A percentile compares a stretch with the other conserved stretches of the same genome.
These are phyloP conservation scores for Smithsoniella earleae DNA, from an alignment of 163 green algal species.

Conservation along the genomic window DNA sequence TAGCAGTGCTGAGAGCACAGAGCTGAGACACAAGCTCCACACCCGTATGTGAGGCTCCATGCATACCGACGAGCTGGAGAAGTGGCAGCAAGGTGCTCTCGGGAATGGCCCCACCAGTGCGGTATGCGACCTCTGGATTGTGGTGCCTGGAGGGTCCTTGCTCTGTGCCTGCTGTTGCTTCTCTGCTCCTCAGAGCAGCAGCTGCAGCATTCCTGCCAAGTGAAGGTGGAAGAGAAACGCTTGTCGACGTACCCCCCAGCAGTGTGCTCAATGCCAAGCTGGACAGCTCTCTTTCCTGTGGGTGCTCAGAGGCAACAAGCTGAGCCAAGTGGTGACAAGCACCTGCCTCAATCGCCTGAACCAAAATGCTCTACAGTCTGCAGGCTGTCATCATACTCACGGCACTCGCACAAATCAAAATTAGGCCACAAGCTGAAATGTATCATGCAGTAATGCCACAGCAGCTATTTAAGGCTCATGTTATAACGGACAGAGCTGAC, in stretches of 20 bases:
- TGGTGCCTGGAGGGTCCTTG: not conserved
- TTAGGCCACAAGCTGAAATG: too few relatives aligned
- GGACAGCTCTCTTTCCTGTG: not conserved
- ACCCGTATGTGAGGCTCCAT: not conserved
- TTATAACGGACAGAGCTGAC: too few relatives aligned
- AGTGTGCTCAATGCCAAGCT: not conserved
- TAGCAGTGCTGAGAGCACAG: not conserved
- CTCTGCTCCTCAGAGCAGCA: too few relatives aligned
- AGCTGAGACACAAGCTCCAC: not conserved
- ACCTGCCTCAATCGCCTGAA: constrained; percentile 35
- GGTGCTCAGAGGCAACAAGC: not conserved
- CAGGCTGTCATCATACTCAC: too few relatives aligned
- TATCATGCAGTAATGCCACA: too few relatives aligned
- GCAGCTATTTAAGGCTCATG: too few relatives aligned
- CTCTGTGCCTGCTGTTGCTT: not conserved
- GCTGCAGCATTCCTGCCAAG: not conserved
- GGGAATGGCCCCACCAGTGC: not conserved
- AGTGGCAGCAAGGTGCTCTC: constrained; percentile 4
- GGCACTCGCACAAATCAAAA: too few relatives aligned
- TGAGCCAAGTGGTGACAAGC: not conserved
- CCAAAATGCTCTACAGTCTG: too few relatives aligned
- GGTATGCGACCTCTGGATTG: not conserved
- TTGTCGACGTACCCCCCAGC: not conserved
- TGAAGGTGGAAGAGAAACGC: not conserved
- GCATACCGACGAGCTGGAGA: not conserved